phyloP scores from a whole-genome alignment of 106 monocot species.

The Acorus gramineus region DNA sequence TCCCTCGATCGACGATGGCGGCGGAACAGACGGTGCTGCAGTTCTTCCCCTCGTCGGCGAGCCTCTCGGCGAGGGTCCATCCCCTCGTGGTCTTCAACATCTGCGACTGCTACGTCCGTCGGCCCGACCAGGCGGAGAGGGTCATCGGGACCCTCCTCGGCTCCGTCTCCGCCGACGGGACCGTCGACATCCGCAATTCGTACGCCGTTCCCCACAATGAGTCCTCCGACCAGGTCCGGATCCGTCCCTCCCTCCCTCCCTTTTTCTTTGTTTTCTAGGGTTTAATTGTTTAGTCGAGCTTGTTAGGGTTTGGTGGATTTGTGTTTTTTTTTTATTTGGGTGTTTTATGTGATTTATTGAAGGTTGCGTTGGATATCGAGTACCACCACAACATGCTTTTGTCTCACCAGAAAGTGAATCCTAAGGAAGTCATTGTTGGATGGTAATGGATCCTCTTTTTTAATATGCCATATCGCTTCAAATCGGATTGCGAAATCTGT shows the following conservation, averaged over 20 bases:
- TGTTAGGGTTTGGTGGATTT: background rate
- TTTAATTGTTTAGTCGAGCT: background rate
- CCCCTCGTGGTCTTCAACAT: slow-evolving; percentile 74
- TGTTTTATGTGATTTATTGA: background rate
- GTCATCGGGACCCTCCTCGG: slow-evolving; percentile 72
- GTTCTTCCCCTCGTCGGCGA: slow-evolving; percentile 26
- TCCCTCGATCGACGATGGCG: slow-evolving; percentile 9
- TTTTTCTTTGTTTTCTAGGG: background rate
- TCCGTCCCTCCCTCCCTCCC: background rate
- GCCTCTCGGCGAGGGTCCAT: slow-evolving; percentile 29
- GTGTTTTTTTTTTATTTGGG: background rate
- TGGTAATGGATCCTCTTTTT: slow-evolving; percentile 26
- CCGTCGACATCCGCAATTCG: slow-evolving; percentile 55
- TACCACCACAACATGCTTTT: slow-evolving; percentile 66
- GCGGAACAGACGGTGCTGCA: slow-evolving; percentile 29
- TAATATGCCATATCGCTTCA: background rate
- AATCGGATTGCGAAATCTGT: too few species aligned
- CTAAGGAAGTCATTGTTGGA: slow-evolving; percentile 77
- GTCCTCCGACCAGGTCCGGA: slow-evolving; percentile 46
- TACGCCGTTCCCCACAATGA: slow-evolving; percentile 72
- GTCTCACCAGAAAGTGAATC: slow-evolving; percentile 67
- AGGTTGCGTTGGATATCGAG: slow-evolving; percentile 73
- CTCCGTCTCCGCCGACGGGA: slow-evolving; percentile 44
- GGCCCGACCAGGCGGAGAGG: slow-evolving; percentile 59
- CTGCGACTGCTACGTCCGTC: slow-evolving; percentile 64